Conservation (phyloP, 257 asterid species). For the Voacanga thouarsii region DNA sequence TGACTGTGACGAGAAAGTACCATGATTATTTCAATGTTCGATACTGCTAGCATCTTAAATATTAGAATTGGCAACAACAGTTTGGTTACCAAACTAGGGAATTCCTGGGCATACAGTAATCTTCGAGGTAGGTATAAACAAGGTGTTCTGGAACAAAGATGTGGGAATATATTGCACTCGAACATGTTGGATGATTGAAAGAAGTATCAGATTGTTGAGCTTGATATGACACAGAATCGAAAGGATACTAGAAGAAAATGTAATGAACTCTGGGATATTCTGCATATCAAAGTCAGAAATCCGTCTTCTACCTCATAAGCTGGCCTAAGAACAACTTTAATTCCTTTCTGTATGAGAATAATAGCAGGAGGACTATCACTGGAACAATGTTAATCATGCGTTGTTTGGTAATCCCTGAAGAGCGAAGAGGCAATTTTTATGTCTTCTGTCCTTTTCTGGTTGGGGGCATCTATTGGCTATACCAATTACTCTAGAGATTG, state of each 20-base stretch:
- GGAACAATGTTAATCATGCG: neutral
- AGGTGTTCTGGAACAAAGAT: neutral
- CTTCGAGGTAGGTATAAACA: neutral
- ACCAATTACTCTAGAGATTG: constrained; percentile 8
- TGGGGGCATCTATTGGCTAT: neutral
- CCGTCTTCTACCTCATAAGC: constrained; percentile 4
- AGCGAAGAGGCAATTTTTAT: neutral
- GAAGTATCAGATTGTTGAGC: neutral
- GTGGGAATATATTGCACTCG: neutral
- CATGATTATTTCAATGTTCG: too few relatives aligned
- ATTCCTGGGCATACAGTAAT: neutral
- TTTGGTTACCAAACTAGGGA: too few relatives aligned
- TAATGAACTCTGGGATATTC: neutral
- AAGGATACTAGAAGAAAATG: neutral
- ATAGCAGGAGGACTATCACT: neutral
- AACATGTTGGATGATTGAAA: neutral
- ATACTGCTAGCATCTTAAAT: too few relatives aligned
- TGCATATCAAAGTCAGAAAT: neutral
- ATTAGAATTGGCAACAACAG: too few relatives aligned
- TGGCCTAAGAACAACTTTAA: constrained; percentile 11
- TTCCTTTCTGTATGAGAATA: neutral
- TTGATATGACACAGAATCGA: neutral
- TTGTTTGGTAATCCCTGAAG: neutral
- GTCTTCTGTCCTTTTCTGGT: neutral
- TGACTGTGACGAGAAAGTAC: too few relatives aligned